Percentiles rank a stretch among this genome's conserved stretches.
Evolutionary conservation across 129 eudicot species (phyloP).

Genomic region (Lactuca sativa): DNA sequence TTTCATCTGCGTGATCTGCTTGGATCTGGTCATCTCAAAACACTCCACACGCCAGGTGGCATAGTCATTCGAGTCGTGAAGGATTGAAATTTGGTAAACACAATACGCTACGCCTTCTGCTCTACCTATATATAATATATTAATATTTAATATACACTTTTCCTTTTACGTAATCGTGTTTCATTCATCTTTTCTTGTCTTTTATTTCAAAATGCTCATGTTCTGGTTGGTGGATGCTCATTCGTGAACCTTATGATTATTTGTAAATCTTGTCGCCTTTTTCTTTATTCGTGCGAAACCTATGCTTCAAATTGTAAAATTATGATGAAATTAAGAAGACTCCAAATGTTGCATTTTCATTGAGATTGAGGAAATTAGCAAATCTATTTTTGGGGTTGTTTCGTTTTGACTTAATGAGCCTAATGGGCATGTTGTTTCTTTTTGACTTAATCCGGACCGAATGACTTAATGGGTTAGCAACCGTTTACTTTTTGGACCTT

Average conservation of each 20-base stretch:
- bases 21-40: slow-evolving; percentile 87
- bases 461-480: no score
- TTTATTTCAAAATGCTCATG: slow-evolving; percentile 9
- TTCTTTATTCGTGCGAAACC: slow-evolving; percentile 4
- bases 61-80: slow-evolving; percentile 74
- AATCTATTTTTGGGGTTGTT: not conserved
- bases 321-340: not conserved
- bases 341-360: not conserved
- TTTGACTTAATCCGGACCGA: not conserved
- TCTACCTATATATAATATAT: not conserved
- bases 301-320: not conserved
- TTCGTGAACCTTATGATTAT: not conserved
- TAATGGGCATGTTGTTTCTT: not conserved
- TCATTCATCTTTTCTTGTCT: not conserved
- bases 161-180: slow-evolving; percentile 27
- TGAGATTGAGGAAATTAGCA: slow-evolving; percentile 8
- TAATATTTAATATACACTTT: not conserved
- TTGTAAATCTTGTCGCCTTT: slow-evolving; percentile 9
- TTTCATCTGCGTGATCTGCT: slow-evolving; percentile 94
- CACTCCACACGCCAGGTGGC: slow-evolving; percentile 75
- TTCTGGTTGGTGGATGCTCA: no score
- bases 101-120: slow-evolving; percentile 17
- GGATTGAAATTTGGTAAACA: slow-evolving; percentile 54
- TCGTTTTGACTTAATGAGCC: not conserved
- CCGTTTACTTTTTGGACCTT: no score